Conservation (phyloP, 106 monocot species). For the Cymbidium sinense region DNA sequence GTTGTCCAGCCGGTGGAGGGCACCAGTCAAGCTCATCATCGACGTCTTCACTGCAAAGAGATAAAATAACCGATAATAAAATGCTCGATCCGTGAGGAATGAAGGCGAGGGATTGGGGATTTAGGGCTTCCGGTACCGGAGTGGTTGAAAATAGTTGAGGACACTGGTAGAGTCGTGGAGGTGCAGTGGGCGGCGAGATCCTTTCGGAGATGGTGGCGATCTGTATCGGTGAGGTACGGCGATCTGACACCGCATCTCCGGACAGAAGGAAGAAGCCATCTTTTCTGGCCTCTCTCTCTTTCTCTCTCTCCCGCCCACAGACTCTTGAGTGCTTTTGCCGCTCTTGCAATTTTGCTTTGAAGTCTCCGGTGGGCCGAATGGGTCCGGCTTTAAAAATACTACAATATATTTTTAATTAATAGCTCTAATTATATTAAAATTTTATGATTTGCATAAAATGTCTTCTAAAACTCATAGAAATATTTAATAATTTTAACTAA, state of each 20-base stretch:
- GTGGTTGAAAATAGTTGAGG: slow-evolving; percentile 37
- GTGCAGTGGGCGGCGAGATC: slow-evolving; percentile 36
- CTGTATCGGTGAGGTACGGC: slow-evolving; percentile 8
- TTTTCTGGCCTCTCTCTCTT: neutral
- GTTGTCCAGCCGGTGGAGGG: slow-evolving; percentile 56
- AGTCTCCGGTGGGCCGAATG: too few relatives aligned
- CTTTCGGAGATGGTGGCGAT: slow-evolving; percentile 19
- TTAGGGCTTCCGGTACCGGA: slow-evolving; percentile 24
- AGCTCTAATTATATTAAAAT: too few relatives aligned
- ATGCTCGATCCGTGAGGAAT: neutral
- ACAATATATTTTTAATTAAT: too few relatives aligned
- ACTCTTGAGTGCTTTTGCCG: neutral
- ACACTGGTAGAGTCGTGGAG: slow-evolving; percentile 31
- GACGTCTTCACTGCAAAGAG: slow-evolving; percentile 25
- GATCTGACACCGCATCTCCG: slow-evolving; percentile 25
- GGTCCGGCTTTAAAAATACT: too few relatives aligned
- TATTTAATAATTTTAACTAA: too few relatives aligned
- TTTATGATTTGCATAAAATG: too few relatives aligned
- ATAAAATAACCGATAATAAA: neutral
- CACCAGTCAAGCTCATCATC: slow-evolving; percentile 46
- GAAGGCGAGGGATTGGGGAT: neutral
- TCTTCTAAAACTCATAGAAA: too few relatives aligned
- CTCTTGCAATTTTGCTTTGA: neutral
- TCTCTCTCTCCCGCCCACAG: neutral
- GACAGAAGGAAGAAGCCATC: slow-evolving; percentile 28